Conservation (phyloP, 352 stramenopile species). For the Globisporangium apiculatum region DNA sequence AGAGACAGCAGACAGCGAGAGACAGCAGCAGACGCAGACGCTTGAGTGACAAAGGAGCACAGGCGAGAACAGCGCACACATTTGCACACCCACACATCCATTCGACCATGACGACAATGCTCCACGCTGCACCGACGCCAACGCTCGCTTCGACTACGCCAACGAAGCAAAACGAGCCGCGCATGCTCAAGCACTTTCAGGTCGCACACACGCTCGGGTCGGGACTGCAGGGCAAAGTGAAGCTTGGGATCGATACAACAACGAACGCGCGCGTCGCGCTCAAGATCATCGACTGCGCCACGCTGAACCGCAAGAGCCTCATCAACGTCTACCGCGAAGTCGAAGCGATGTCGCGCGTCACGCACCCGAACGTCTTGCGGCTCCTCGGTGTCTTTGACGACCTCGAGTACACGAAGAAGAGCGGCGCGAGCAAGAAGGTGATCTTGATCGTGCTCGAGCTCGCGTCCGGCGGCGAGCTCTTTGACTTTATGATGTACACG, state of each 20-base stretch:
- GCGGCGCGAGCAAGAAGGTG: slow-evolving; percentile 61
- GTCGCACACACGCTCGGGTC: slow-evolving; percentile 78
- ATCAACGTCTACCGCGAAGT: slow-evolving; percentile 87
- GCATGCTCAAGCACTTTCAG: slow-evolving; percentile 70
- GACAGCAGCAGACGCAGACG: background rate
- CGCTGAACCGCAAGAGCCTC: slow-evolving; percentile 74
- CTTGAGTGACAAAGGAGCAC: no score
- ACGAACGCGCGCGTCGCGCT: slow-evolving; percentile 82
- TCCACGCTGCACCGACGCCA: background rate
- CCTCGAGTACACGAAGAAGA: slow-evolving; percentile 68
- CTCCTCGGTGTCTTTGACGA: slow-evolving; percentile 74
- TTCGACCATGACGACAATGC: slow-evolving; percentile 9
- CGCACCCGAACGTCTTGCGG: slow-evolving; percentile 75
- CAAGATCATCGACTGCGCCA: slow-evolving; percentile 86
- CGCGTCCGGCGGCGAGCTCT: slow-evolving; percentile 81
- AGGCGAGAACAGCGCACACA: background rate
- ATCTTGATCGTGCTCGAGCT: slow-evolving; percentile 89
- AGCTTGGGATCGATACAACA: slow-evolving; percentile 75
- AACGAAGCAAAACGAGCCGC: slow-evolving; percentile 8
- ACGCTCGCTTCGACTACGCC: background rate
- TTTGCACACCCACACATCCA: background rate
- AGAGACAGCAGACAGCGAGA: no score
- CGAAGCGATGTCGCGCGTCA: slow-evolving; percentile 83
- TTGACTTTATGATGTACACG: slow-evolving; percentile 93
- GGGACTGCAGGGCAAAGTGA: slow-evolving; percentile 83